Conservation (phyloP, 306 rosid genomes). For the Alnus glutinosa region DNA sequence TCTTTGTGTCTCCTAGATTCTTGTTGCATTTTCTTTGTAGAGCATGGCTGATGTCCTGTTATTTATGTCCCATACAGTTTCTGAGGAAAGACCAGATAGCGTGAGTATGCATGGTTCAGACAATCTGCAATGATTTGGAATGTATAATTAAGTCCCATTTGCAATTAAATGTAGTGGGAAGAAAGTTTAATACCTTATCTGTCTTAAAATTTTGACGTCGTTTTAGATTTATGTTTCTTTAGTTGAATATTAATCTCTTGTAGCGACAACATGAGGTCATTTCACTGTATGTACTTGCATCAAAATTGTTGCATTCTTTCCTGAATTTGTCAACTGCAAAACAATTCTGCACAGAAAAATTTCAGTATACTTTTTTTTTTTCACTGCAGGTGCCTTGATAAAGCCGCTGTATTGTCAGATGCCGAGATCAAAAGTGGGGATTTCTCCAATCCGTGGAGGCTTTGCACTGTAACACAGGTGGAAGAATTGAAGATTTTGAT, state of each 20-base stretch:
- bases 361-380: slow-evolving; percentile 3
- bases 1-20: not conserved
- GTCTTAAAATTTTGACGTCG: slow-evolving; percentile 1
- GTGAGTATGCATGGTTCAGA: not conserved
- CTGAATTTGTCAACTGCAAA: not conserved
- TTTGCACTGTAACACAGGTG: slow-evolving; percentile 92
- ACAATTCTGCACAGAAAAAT: not conserved
- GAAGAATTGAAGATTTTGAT: slow-evolving; percentile 91
- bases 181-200: not conserved
- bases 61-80: not conserved
- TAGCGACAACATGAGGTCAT: slow-evolving; percentile 2
- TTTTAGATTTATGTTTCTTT: not conserved
- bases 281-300: slow-evolving; percentile 6
- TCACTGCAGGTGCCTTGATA: slow-evolving; percentile 81
- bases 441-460: slow-evolving; percentile 74
- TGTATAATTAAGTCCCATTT: not conserved
- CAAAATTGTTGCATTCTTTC: not conserved
- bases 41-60: not conserved
- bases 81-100: not conserved
- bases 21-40: not conserved
- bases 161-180: not conserved
- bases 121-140: not conserved
- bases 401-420: slow-evolving; percentile 75
- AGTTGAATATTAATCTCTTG: slow-evolving; percentile 1
- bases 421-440: slow-evolving; percentile 54